Evolutionary conservation across 352 stramenopile genomes (phyloP).

Genomic region (Globisporangium okanoganense): DNA sequence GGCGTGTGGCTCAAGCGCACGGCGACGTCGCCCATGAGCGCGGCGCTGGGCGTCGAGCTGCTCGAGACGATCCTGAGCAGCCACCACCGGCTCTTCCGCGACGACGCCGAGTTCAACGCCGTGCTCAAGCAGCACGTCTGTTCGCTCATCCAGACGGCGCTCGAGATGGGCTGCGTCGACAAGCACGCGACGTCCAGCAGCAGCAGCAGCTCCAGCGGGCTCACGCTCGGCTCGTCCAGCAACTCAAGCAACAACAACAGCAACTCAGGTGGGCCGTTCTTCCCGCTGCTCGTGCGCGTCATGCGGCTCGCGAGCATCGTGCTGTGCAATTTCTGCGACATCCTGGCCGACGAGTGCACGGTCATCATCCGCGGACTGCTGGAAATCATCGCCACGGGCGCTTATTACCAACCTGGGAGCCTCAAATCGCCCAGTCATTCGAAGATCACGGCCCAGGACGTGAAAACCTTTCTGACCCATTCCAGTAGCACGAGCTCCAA

Average conservation of each 20-base stretch:
- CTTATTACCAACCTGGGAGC: constrained; percentile 51
- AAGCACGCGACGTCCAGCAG: constrained; percentile 26
- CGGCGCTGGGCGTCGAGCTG: constrained; percentile 72
- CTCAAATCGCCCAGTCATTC: constrained; percentile 45
- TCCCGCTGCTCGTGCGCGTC: constrained; percentile 76
- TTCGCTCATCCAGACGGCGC: constrained; percentile 60
- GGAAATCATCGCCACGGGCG: constrained; percentile 77
- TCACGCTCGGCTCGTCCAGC: constrained; percentile 22
- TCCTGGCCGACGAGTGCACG: constrained; percentile 54
- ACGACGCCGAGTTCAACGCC: constrained; percentile 68
- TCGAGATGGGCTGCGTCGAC: constrained; percentile 65
- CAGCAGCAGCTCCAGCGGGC: constrained; percentile 27
- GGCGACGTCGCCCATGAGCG: constrained; percentile 68
- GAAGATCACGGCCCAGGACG: constrained; percentile 55
- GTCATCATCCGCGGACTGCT: constrained; percentile 61
- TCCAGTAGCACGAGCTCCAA: constrained; percentile 21
- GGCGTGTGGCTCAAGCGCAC: constrained; percentile 84
- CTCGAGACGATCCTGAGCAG: constrained; percentile 70
- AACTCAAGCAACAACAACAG: constrained; percentile 35
- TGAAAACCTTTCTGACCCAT: constrained; percentile 63
- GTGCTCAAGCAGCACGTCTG: constrained; percentile 83
- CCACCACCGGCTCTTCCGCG: constrained; percentile 59
- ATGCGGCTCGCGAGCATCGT: constrained; percentile 79
- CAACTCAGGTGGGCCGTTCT: constrained; percentile 38
- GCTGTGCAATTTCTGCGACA: constrained; percentile 74